Percentiles rank a stretch among this genome's conserved stretches.
These are phyloP conservation scores for Fusarium equiseti DNA, from an alignment of 2,329 filamentous ascomycete genomes.

Conservation along the genomic window DNA sequence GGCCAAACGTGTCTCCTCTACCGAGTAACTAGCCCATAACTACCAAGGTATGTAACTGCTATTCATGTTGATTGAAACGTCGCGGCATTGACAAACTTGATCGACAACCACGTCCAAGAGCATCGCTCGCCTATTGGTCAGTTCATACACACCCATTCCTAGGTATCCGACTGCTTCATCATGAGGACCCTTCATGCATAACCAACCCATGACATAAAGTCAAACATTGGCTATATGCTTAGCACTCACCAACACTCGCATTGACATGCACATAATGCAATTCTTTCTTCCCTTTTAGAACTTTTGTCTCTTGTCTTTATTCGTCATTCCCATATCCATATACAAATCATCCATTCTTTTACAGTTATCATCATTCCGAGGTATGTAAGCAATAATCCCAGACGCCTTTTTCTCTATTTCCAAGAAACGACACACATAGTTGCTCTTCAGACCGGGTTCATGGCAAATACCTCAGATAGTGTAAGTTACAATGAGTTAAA, in stretches of 20 bases:
- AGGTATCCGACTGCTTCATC: not conserved
- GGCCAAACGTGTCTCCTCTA: constrained; percentile 3
- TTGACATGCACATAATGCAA: constrained; percentile 1
- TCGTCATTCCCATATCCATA: constrained; percentile 12
- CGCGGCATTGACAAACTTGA: constrained; percentile 21
- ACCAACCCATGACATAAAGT: constrained; percentile 11
- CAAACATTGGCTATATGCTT: not conserved
- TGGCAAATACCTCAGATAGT: constrained; percentile 31
- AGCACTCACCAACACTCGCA: constrained; percentile 13
- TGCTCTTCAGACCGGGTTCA: constrained; percentile 38
- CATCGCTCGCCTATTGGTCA: constrained; percentile 30
- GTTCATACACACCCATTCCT: constrained; percentile 8
- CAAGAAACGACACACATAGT: constrained; percentile 66
- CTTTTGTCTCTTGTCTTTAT: constrained; percentile 26
- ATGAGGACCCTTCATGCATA: constrained; percentile 40
- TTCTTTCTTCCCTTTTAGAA: constrained; percentile 15
- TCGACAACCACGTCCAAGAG: constrained; percentile 38
- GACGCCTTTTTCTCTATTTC: constrained; percentile 45
- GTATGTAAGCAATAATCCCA: constrained; percentile 38
- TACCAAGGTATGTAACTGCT: not conserved
- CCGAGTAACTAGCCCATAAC: constrained; percentile 5
- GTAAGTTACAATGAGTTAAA: constrained; percentile 43
- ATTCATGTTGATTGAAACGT: not conserved
- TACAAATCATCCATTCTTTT: constrained; percentile 34
- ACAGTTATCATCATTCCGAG: constrained; percentile 38